A percentile compares a stretch with the other conserved stretches of the same genome.
These are phyloP conservation scores for Talaromyces thailandensis DNA, from an alignment of 495 filamentous ascomycete species.

Conservation along the genomic window DNA sequence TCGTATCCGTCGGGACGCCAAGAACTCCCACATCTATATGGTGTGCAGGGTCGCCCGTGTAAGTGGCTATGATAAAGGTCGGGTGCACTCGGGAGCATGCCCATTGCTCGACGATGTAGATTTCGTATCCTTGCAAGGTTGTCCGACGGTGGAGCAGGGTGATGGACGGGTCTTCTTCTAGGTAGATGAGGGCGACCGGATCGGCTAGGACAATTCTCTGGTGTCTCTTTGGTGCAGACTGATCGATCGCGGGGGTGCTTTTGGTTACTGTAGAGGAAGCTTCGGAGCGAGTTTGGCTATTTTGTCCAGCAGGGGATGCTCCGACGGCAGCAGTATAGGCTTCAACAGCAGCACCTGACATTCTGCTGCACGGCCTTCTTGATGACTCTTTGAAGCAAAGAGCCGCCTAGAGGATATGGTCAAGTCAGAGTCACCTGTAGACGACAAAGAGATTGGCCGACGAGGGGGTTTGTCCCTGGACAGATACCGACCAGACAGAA, in stretches of 20 bases:
- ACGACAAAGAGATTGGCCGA: background rate
- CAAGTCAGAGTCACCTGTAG: background rate
- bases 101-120: conserved; percentile 98
- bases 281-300: background rate
- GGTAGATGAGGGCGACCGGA: conserved; percentile 70
- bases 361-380: background rate
- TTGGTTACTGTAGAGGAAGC: conserved; percentile 8
- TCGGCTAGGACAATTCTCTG: conserved; percentile 62
- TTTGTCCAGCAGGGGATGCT: background rate
- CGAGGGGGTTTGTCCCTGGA: background rate
- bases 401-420: background rate
- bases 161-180: conserved; percentile 78
- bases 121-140: conserved; percentile 73
- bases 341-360: background rate
- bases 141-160: conserved; percentile 62
- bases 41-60: conserved; percentile 80
- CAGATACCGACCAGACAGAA: background rate
- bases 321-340: background rate
- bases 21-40: conserved; percentile 71
- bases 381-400: background rate
- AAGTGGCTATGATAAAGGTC: conserved; percentile 86
- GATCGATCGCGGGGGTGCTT: conserved; percentile 13
- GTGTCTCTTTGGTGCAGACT: conserved; percentile 13
- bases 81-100: conserved; percentile 84
- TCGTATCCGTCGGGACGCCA: conserved; percentile 73